Base-by-base conservation (phyloP, 2,329 filamentous ascomycete genomes). In the Xylariaceae sp. region DNA sequence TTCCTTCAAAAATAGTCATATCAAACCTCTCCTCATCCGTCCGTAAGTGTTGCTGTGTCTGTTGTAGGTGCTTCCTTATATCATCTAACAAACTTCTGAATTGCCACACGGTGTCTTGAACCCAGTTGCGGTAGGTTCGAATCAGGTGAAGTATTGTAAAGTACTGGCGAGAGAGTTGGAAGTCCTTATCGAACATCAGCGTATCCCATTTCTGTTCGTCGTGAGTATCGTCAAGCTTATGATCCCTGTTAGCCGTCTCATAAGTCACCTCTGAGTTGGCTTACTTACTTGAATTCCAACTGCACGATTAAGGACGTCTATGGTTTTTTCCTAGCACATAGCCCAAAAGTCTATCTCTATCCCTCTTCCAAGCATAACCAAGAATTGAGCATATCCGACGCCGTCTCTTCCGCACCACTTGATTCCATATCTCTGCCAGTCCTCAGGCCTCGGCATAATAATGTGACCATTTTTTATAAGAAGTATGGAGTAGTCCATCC, bases 131-230 rank as follows among this genome's bases (percentile, higher is more conserved):
- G 33, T 49, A 57, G 22, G 55, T 51, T 28, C 55, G 51, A 17
- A 57, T 51, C 18, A 57, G 48, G 17, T 57, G 55, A 11, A 55
- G 42, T 13, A 55, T 49, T 5, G 51, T 57, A 13, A 57, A 57
- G 38, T 57, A 55, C 16, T 57, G 55, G n/a, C 52, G 51, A 6
- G 55, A 55, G 13, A 55, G 46, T 50, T 57, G 52, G 39, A 55
- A 55, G 2, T 51, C 54, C 18, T 55, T 49, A 16, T 55, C 55
- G 31, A 57, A 57, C 55, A 57, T 57, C 28, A 55, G 36, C 34
- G 34, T 47, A 42, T 42, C 22, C 55, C 51, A 55, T 42, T 52
- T 42, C 19, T 50, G 49, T 28, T 28, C 50, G 40, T 57, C 55
- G 14, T 55, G 48, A 4, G 55, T 55, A 16, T 42, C 42, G 28